Evolutionary conservation across 2,329 filamentous ascomycete species (phyloP).

Genomic region (Fusarium floridanum): DNA sequence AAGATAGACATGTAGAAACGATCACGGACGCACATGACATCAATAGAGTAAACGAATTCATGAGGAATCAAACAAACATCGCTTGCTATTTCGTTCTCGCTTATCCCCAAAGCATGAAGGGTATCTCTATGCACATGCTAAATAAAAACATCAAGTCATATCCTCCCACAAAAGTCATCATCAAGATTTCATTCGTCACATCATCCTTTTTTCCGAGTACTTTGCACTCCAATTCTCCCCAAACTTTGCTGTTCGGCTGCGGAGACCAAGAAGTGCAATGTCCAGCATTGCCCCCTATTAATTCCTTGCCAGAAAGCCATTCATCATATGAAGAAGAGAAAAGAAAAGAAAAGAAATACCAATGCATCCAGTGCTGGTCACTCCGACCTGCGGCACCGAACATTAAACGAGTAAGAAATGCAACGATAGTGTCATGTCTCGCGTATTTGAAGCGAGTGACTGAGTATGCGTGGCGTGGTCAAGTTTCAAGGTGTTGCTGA

Average conservation of each 20-base stretch:
- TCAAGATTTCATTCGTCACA: constrained; percentile 46
- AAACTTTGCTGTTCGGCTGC: constrained; percentile 15
- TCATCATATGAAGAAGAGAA: constrained; percentile 4
- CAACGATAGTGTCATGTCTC: constrained; percentile 8
- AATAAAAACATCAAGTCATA: constrained; percentile 36
- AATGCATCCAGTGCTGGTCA: constrained; percentile 47
- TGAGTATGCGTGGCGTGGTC: constrained; percentile 8
- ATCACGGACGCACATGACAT: background rate
- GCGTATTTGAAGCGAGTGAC: background rate
- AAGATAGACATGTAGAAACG: background rate
- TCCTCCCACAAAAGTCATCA: constrained; percentile 39
- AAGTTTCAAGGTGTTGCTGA: constrained; percentile 16
- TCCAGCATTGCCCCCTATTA: constrained; percentile 45
- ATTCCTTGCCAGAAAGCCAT: constrained; percentile 21
- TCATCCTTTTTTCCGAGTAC: constrained; percentile 10
- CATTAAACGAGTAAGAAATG: constrained; percentile 29
- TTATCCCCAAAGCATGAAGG: constrained; percentile 44
- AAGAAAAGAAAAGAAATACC: constrained; percentile 40
- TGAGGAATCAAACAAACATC: constrained; percentile 43
- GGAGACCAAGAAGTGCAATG: constrained; percentile 41
- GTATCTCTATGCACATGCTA: constrained; percentile 52
- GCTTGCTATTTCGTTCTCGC: constrained; percentile 48
- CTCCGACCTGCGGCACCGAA: constrained; percentile 48
- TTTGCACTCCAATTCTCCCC: constrained; percentile 36
- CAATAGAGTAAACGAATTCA: constrained; percentile 4